Conservation (phyloP, 768 basidiomycete genomes). For the Tubosaeta sp. region DNA sequence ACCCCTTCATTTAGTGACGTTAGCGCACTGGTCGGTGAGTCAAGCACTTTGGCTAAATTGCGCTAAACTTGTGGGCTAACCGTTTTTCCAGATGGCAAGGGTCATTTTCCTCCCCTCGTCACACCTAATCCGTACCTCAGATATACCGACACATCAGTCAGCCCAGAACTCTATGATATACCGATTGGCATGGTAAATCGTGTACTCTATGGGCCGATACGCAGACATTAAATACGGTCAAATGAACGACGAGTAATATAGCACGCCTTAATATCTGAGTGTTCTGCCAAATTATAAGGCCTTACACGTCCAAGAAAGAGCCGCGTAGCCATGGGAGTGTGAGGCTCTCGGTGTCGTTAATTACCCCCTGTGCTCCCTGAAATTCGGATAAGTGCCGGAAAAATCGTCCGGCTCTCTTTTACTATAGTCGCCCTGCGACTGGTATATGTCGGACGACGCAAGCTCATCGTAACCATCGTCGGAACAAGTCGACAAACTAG, state of each 20-base stretch:
- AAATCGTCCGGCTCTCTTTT: slow-evolving; percentile 9
- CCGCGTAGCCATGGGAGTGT: neutral
- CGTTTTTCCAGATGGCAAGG: slow-evolving; percentile 48
- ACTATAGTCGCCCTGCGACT: slow-evolving; percentile 27
- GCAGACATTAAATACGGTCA: slow-evolving; percentile 18
- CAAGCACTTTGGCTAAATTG: slow-evolving; percentile 7
- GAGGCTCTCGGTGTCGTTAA: neutral
- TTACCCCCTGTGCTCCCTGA: slow-evolving; percentile 2
- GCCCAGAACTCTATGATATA: slow-evolving; percentile 74
- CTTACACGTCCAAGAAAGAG: slow-evolving; percentile 12
- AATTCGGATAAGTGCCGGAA: slow-evolving; percentile 13
- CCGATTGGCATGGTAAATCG: slow-evolving; percentile 80
- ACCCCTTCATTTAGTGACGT: slow-evolving; percentile 70
- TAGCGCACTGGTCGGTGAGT: slow-evolving; percentile 62
- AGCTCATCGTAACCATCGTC: slow-evolving; percentile 34
- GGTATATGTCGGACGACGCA: slow-evolving; percentile 30
- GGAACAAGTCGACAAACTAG: slow-evolving; percentile 29
- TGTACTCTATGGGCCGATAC: slow-evolving; percentile 49
- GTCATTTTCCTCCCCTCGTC: slow-evolving; percentile 42
- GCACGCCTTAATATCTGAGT: neutral
- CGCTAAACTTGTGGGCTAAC: slow-evolving; percentile 8
- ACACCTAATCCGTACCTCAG: slow-evolving; percentile 44
- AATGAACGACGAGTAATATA: slow-evolving; percentile 9
- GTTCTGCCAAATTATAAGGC: slow-evolving; percentile 13
- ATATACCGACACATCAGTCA: slow-evolving; percentile 41